Evolutionary conservation across 2,329 filamentous ascomycete genomes (phyloP).

Genomic region (Karstenula rhodostoma): DNA sequence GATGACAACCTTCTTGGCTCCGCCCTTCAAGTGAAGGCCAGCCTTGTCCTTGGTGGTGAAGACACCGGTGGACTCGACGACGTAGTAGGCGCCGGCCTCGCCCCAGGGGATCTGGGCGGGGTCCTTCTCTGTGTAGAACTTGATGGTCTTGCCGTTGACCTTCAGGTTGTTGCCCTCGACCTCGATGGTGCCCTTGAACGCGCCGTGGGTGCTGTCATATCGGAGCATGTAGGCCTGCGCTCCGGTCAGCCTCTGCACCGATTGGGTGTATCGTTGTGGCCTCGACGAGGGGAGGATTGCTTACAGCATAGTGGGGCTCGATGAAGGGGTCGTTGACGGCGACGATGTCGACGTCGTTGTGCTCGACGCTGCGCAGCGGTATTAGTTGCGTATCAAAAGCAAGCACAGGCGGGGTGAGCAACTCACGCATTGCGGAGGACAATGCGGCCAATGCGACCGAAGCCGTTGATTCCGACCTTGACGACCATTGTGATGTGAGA

Average conservation of each 20-base stretch:
- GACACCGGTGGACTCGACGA: slow-evolving; percentile 97
- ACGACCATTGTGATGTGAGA: slow-evolving; percentile 53
- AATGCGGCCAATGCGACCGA: slow-evolving; percentile 99
- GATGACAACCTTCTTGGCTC: slow-evolving; percentile 92
- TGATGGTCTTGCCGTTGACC: slow-evolving; percentile 94
- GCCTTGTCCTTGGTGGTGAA: slow-evolving; percentile 99
- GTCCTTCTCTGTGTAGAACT: slow-evolving; percentile 94
- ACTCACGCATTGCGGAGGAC: slow-evolving; percentile 96
- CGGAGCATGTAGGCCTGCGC: slow-evolving; percentile 98
- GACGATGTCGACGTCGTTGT: slow-evolving; percentile 87
- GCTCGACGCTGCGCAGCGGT: slow-evolving; percentile 69
- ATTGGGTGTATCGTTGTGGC: background rate
- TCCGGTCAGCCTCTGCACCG: slow-evolving; percentile 38
- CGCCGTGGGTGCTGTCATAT: slow-evolving; percentile 97
- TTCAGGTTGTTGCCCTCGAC: slow-evolving; percentile 75
- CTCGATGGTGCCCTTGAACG: slow-evolving; percentile 92
- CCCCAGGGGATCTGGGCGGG: slow-evolving; percentile 89
- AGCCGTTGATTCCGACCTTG: slow-evolving; percentile 96
- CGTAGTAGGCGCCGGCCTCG: slow-evolving; percentile 87
- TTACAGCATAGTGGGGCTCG: slow-evolving; percentile 94
- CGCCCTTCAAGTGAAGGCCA: slow-evolving; percentile 89
- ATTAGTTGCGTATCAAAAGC: slow-evolving; percentile 28
- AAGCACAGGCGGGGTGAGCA: slow-evolving; percentile 13
- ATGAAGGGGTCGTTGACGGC: slow-evolving; percentile 99
- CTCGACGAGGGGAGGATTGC: slow-evolving; percentile 53